Percentiles rank a stretch among this genome's conserved stretches.
Evolutionary conservation across 2,329 filamentous ascomycete genomes (phyloP).

Genomic region (Ilyonectria mors-panacis): DNA sequence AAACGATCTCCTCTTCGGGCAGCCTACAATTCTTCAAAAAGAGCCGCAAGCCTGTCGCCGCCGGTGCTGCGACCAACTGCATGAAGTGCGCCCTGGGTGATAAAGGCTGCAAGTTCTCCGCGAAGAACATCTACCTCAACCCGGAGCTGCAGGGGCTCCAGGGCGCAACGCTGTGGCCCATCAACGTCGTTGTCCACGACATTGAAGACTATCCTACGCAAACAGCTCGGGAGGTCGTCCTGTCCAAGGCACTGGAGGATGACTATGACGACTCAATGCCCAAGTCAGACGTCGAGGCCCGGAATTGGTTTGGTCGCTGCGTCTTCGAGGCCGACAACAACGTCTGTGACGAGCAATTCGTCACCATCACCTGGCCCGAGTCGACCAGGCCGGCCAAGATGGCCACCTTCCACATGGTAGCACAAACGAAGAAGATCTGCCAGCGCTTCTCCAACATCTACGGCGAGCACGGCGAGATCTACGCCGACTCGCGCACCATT

Average conservation of each 20-base stretch:
- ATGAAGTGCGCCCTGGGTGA: conserved; percentile 79
- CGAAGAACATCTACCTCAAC: conserved; percentile 85
- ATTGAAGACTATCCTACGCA: conserved; percentile 81
- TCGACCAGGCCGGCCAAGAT: conserved; percentile 79
- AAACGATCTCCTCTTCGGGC: conserved; percentile 82
- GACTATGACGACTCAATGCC: conserved; percentile 68
- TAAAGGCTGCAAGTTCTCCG: conserved; percentile 85
- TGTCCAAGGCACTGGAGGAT: conserved; percentile 62
- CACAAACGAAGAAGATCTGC: conserved; percentile 89
- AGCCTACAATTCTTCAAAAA: conserved; percentile 83
- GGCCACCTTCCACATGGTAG: conserved; percentile 94
- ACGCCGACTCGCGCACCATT: conserved; percentile 86
- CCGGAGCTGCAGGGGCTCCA: conserved; percentile 71
- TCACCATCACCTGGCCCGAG: conserved; percentile 90
- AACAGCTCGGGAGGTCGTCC: conserved; percentile 55
- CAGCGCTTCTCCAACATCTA: conserved; percentile 89
- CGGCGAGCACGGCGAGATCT: conserved; percentile 87
- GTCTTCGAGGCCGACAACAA: conserved; percentile 95
- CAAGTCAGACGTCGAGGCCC: conserved; percentile 61
- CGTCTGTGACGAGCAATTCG: conserved; percentile 92
- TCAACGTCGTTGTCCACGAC: conserved; percentile 91
- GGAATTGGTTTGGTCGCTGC: conserved; percentile 92
- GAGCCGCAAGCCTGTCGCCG: conserved; percentile 80
- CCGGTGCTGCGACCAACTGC: conserved; percentile 88
- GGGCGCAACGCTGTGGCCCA: conserved; percentile 83